Evolutionary conservation across 441 rosid genomes (phyloP).

Genomic region (Corymbia calophylla): DNA sequence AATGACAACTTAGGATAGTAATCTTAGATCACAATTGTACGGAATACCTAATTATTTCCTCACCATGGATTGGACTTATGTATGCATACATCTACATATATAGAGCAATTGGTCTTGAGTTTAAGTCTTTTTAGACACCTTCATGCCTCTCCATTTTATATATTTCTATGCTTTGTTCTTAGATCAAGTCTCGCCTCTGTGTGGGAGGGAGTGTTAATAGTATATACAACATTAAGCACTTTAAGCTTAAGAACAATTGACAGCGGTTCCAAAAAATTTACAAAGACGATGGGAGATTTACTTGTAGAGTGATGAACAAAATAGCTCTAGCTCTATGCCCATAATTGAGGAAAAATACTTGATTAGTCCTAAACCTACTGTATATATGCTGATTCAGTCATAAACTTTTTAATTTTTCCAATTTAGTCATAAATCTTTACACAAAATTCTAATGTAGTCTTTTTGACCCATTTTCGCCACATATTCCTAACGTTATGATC

Average conservation of each 20-base stretch:
- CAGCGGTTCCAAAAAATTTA: not conserved
- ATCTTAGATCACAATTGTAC: not conserved
- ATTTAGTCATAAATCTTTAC: not conserved
- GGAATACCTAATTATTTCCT: not conserved
- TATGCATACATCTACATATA: not conserved
- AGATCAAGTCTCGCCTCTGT: not conserved
- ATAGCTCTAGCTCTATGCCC: not conserved
- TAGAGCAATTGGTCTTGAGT: not conserved
- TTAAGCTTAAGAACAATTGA: not conserved
- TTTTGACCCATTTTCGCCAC: not conserved
- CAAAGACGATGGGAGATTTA: not conserved
- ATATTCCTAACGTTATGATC: fast-evolving
- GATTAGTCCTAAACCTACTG: not conserved
- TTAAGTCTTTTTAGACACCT: not conserved
- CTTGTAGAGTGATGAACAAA: not conserved
- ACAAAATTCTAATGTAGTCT: not conserved
- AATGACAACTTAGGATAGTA: not conserved
- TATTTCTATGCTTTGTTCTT: not conserved
- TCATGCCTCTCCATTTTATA: not conserved
- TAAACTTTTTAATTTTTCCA: not conserved
- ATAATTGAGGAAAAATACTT: not conserved
- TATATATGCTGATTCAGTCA: not conserved
- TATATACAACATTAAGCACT: no score
- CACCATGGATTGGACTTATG: not conserved
- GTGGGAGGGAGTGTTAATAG: no score